A percentile compares a stretch with the other conserved stretches of the same genome.
phyloP scores from a whole-genome alignment of 2,329 filamentous ascomycete genomes.

The Hypoxylon sp. region DNA sequence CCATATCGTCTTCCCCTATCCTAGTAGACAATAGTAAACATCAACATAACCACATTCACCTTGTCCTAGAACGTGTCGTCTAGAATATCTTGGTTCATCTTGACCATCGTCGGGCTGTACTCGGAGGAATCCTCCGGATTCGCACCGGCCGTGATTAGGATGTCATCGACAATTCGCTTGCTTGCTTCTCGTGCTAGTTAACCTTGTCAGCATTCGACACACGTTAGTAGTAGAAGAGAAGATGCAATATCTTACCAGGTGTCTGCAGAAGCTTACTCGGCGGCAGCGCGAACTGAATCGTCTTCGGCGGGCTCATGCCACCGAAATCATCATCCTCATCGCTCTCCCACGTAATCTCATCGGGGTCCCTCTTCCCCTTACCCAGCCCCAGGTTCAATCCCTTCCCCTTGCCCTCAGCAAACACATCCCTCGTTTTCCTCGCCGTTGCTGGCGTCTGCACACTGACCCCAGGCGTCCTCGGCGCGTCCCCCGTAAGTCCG shows the following conservation, averaged over 20 bases:
- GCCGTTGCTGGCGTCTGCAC: slow-evolving; percentile 80
- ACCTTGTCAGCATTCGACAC: slow-evolving; percentile 20
- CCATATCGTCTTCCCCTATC: slow-evolving; percentile 7
- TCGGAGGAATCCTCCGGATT: slow-evolving; percentile 69
- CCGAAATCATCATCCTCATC: slow-evolving; percentile 79
- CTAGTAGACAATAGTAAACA: slow-evolving; percentile 8
- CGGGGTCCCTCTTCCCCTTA: slow-evolving; percentile 53
- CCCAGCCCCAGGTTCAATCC: slow-evolving; percentile 43
- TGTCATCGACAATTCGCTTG: slow-evolving; percentile 83
- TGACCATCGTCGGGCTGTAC: slow-evolving; percentile 76
- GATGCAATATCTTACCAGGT: slow-evolving; percentile 69
- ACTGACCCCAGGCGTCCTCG: slow-evolving; percentile 85
- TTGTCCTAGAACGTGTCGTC: slow-evolving; percentile 71
- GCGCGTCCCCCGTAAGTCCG: slow-evolving; percentile 59
- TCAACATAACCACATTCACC: not conserved
- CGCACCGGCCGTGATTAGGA: slow-evolving; percentile 81
- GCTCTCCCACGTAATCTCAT: slow-evolving; percentile 81
- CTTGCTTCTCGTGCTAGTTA: slow-evolving; percentile 80
- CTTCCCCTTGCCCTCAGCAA: slow-evolving; percentile 53
- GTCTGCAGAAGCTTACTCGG: slow-evolving; percentile 84
- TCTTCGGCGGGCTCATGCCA: slow-evolving; percentile 92
- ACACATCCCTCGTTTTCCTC: slow-evolving; percentile 66
- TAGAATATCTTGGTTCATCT: slow-evolving; percentile 73
- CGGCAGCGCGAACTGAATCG: slow-evolving; percentile 86
- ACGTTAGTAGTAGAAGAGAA: slow-evolving; percentile 27